Base-by-base conservation (phyloP, 2,329 filamentous ascomycete species). In the Pseudonectria foliicola region DNA sequence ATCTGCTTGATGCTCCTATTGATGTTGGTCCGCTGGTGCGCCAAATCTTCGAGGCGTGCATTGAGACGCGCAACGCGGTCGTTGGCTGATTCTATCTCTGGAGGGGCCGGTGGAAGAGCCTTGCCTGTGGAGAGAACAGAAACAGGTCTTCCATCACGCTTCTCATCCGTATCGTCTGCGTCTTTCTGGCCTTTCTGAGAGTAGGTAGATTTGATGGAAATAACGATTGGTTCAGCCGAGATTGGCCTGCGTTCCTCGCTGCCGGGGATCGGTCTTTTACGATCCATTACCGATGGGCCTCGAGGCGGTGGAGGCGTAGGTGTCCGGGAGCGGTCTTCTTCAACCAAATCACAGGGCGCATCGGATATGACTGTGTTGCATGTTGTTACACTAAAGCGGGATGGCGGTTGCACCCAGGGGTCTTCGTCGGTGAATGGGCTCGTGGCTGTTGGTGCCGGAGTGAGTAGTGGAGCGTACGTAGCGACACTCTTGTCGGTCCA, bases 1-100 rank as follows among this genome's bases (percentile, higher is more conserved):
- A 90, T 80, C 57, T 90, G 83, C 43, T 74, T 68, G 54, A 92
- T 85, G 42, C 82, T 77, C 15, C 71, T 77, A 53, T 76, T 73
- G 51, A 90, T 76, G 60, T 89, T 90, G 41, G 72, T 67, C 35
- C 80, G 76, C 29, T 84, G 76, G 52, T 83, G 77, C 1, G 68
- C 66, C 7, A 92, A 70, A 31, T 74, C 71, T 27, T 78, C 69
- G 21, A 85, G 73, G 49, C 77, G 73, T 4, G 79, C 75, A 50
- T 82, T 75, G 15, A 92, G 68, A 40, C 73, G 68, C 8, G 76
- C 71, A 12, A 90, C 75, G 18, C 80, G 80, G 53, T 82, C 79
- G 25, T 73, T 67, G 2, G 75, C 67, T 5, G 71, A 64, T 7
- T 56, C 50, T 13, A 70, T 56, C 55, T 85, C 79, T 4, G 75